Evolutionary conservation across 768 basidiomycete genomes (phyloP).

Genomic region (Harrya chromipes): DNA sequence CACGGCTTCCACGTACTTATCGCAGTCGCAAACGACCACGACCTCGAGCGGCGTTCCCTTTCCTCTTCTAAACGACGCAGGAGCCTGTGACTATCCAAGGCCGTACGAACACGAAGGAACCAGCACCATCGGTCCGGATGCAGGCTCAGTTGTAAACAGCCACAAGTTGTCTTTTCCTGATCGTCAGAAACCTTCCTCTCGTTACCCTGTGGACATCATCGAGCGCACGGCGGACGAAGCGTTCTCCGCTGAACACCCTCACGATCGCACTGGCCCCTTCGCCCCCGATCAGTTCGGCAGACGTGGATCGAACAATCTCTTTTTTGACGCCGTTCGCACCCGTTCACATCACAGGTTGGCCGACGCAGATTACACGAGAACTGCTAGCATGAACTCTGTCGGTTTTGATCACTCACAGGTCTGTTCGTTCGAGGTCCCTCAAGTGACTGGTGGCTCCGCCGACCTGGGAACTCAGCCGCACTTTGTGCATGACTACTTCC

Average conservation of each 20-base stretch:
- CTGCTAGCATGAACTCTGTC: conserved; percentile 18
- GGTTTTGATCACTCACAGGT: conserved; percentile 24
- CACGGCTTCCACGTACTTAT: conserved; percentile 33
- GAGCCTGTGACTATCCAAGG: conserved; percentile 15
- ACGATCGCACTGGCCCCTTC: conserved; percentile 11
- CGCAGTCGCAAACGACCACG: conserved; percentile 28
- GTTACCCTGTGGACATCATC: conserved; percentile 15
- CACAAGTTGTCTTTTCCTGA: conserved; percentile 15
- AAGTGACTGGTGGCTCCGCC: conserved; percentile 20
- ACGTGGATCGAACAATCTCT: conserved; percentile 35
- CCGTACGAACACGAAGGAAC: conserved; percentile 23
- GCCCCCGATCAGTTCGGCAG: conserved; percentile 27
- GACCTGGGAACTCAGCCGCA: conserved; percentile 28
- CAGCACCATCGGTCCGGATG: conserved; percentile 8
- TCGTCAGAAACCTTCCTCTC: conserved; percentile 16
- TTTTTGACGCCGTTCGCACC: conserved; percentile 37
- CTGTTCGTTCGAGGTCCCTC: conserved; percentile 17
- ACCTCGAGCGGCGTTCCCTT: conserved; percentile 23
- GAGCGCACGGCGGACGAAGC: conserved; percentile 13
- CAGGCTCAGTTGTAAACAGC: conserved; percentile 6
- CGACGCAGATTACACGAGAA: conserved; percentile 21
- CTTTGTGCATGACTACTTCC: conserved; percentile 24
- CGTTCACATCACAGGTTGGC: conserved; percentile 23
- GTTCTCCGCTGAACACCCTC: conserved; percentile 12
- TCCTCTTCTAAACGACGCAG: conserved; percentile 25